These are phyloP conservation scores for Bretschneidera sinensis DNA, from an alignment of 345 rosid genomes.

Conservation along the genomic window DNA sequence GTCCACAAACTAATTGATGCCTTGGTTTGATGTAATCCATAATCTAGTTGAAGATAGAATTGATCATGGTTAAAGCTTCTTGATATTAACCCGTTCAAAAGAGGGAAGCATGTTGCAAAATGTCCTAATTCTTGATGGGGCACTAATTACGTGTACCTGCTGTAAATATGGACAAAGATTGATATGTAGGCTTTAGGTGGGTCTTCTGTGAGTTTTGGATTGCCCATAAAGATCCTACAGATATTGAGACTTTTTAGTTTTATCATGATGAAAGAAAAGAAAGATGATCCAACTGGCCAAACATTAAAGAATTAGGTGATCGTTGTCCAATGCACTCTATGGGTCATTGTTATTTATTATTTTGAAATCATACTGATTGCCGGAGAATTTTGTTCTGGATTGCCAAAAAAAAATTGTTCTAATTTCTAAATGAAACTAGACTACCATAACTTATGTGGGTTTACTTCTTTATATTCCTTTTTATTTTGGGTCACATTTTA, in stretches of 20 bases:
- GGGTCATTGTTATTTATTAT: background rate
- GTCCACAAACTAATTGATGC: too few species aligned
- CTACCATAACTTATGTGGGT: too few species aligned
- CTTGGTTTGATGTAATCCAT: too few species aligned
- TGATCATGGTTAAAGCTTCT: too few species aligned
- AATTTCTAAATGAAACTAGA: too few species aligned
- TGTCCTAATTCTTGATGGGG: conserved; percentile 85
- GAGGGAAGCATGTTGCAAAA: background rate
- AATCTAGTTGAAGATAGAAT: too few species aligned
- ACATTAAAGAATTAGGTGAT: too few species aligned
- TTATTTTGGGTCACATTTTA: background rate
- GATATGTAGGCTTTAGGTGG: conserved; percentile 68
- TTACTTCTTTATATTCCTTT: too few species aligned
- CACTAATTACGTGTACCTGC: conserved; percentile 60
- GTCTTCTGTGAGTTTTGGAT: conserved; percentile 30
- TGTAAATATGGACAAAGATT: conserved; percentile 69
- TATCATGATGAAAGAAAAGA: background rate
- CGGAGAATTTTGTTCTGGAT: background rate
- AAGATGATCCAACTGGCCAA: too few species aligned
- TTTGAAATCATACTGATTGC: background rate
- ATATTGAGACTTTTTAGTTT: conserved; percentile 18
- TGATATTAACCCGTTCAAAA: too few species aligned
- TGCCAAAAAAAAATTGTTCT: too few species aligned
- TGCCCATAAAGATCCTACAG: conserved; percentile 54
- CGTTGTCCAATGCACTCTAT: background rate